These are phyloP conservation scores for Calonectria leucothoes DNA, from an alignment of 2,329 filamentous ascomycete species.

Conservation along the genomic window DNA sequence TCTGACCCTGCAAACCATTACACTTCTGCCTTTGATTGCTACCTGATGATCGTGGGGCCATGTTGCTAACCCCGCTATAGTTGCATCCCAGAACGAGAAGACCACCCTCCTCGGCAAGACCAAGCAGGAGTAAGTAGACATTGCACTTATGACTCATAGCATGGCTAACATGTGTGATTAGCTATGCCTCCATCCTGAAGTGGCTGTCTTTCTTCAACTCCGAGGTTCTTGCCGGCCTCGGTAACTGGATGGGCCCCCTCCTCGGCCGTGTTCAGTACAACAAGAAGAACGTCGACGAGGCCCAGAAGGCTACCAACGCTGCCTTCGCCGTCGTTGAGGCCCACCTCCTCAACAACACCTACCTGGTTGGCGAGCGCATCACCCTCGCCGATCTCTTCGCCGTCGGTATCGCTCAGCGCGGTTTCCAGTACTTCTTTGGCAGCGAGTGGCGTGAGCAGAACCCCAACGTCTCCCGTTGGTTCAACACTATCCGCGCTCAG, in stretches of 20 bases:
- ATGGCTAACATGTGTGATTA: conserved; percentile 47
- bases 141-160: neutral
- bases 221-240: conserved; percentile 81
- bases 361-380: conserved; percentile 96
- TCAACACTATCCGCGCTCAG: conserved; percentile 92
- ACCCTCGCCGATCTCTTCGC: conserved; percentile 95
- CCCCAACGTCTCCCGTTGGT: conserved; percentile 94
- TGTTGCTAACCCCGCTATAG: conserved; percentile 63
- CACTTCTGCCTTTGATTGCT: conserved; percentile 40
- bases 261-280: conserved; percentile 88
- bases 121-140: conserved; percentile 91
- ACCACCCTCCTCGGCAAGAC: conserved; percentile 99
- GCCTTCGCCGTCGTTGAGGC: conserved; percentile 81
- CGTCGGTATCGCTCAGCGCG: conserved; percentile 81
- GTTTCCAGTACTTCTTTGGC: conserved; percentile 95
- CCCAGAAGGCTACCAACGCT: conserved; percentile 75
- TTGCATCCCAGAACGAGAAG: conserved; percentile 99
- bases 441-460: conserved; percentile 85
- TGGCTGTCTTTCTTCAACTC: conserved; percentile 98
- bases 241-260: conserved; percentile 88
- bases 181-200: conserved; percentile 94
- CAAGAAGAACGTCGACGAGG: conserved; percentile 95
- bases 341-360: conserved; percentile 93
- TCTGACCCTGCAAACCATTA: conserved; percentile 68
- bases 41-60: conserved; percentile 28